Evolutionary conservation across 202 grass and related monocot genomes (phyloP), one percentile per base, ranked within the genome.

Genomic region (Carex arenaria): DNA sequence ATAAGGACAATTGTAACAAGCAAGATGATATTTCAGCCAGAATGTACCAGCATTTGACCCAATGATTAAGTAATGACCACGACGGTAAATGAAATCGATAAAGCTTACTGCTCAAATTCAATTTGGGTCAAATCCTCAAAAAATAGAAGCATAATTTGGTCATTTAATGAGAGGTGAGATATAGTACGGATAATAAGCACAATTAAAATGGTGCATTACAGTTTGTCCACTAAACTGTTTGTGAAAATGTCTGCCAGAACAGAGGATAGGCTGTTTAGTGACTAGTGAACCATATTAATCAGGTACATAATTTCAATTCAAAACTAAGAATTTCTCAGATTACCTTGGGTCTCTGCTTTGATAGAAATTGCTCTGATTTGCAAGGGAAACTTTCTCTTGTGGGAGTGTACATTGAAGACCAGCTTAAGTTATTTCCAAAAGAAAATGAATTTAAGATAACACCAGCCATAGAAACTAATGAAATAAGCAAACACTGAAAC

Each of bases 301-400:
- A 59, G 7, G 18, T 4, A 78, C 10, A 78, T 57, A 38, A 19
- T 40, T 40, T 6, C 73, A 57, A 56, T 32, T 56, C 73, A 77
- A 57, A 78, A 70, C 43, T 43, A 15, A 28, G 20, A 63, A 28
- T 10, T 19, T 56, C 26, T n/a, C 73, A 78, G 30, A 78, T 78
- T 78, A 78, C 74, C 74, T 78, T 60, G 54, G 5, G 28, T 60
- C 7, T 78, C 74, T 59, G 54, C 34, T 78, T 60, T 60, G 54
- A 60, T 20, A n/a, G 74, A 30, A 30, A 72, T 65, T 23, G 84
- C 84, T 86, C 84, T 86, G 34, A 80, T 74, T 86, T 86, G 84
- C 52, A 45, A 80, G 30, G 84, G 63, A 47, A 80, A 43, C 63
- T 64, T 86, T 71, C 74, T 80, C 61, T 80, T 86, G 32, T 54